Evolutionary conservation across 139 green algal species (phyloP).

Genomic region (Nannochloris sp.): DNA sequence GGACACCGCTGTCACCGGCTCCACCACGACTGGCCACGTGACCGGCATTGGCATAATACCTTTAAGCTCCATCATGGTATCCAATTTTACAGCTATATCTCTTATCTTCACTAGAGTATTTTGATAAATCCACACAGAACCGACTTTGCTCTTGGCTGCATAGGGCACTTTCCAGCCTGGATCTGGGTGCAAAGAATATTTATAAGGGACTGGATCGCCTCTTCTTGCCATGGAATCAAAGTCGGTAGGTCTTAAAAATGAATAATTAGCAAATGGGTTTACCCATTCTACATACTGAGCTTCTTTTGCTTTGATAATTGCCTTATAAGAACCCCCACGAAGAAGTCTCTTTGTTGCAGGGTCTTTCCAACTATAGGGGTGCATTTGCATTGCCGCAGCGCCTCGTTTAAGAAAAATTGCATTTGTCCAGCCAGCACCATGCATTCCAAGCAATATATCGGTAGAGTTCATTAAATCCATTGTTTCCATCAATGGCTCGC

Average conservation of each 20-base stretch:
- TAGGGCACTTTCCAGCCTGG: too few relatives aligned
- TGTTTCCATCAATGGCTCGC: slow-evolving; percentile 24
- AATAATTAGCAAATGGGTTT: slow-evolving; percentile 14
- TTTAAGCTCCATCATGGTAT: not conserved
- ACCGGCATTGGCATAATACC: too few relatives aligned
- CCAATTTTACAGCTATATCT: not conserved
- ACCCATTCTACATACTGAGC: slow-evolving; percentile 23
- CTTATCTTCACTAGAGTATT: not conserved
- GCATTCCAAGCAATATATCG: slow-evolving; percentile 29
- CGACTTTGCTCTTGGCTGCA: too few relatives aligned
- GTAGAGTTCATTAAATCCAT: slow-evolving; percentile 20
- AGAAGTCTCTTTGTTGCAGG: not conserved
- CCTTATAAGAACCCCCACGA: slow-evolving; percentile 13
- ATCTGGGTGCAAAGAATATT: slow-evolving; percentile 23
- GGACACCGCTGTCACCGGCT: too few relatives aligned
- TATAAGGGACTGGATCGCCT: slow-evolving; percentile 6
- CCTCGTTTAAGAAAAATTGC: slow-evolving; percentile 28
- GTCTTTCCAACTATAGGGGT: slow-evolving; percentile 22
- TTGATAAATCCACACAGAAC: not conserved
- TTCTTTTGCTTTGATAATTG: slow-evolving; percentile 21
- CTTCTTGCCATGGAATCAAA: slow-evolving; percentile 7
- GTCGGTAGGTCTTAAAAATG: slow-evolving; percentile 20
- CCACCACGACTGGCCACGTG: too few relatives aligned
- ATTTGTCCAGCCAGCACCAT: slow-evolving; percentile 30
- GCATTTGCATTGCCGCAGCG: slow-evolving; percentile 16